Conservation (phyloP, 176 grass and related monocot species). For the Tillandsia fasciculata region DNA sequence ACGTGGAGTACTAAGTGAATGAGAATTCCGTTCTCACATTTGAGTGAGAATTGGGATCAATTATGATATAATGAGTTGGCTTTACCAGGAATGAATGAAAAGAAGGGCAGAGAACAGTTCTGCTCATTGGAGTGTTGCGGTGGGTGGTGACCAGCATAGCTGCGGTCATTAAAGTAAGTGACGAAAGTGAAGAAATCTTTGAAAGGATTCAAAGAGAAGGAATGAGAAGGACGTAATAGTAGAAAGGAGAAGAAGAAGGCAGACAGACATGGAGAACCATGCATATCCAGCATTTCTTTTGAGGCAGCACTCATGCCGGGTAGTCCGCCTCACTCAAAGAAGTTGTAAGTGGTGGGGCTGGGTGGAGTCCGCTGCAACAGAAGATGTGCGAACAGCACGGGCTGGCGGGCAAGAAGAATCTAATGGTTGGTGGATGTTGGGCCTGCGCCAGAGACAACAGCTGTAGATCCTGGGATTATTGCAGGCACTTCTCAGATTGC, state of each 20-base stretch:
- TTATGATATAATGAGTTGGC: background rate
- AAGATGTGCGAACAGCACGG: no score
- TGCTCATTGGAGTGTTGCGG: constrained; percentile 37
- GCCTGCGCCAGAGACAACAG: no score
- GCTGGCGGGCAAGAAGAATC: no score
- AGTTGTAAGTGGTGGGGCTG: no score
- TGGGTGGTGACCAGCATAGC: constrained; percentile 30
- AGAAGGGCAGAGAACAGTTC: background rate
- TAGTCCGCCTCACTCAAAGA: background rate
- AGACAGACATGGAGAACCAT: background rate
- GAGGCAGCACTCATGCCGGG: background rate
- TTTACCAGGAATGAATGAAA: constrained; percentile 5
- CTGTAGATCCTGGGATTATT: no score
- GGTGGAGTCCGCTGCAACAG: no score
- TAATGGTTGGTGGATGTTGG: no score
- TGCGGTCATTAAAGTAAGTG: constrained; percentile 31
- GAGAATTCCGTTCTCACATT: background rate
- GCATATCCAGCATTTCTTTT: background rate
- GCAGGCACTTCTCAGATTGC: no score
- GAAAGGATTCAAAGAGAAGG: background rate
- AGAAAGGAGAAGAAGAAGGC: background rate
- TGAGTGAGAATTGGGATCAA: background rate
- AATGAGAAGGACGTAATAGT: background rate
- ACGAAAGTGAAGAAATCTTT: constrained; percentile 18
- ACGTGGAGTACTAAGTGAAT: background rate